Evolutionary conservation across 257 asterid species (phyloP), one percentile per base, ranked within the genome.

Genomic region (Solanum piurae): DNA sequence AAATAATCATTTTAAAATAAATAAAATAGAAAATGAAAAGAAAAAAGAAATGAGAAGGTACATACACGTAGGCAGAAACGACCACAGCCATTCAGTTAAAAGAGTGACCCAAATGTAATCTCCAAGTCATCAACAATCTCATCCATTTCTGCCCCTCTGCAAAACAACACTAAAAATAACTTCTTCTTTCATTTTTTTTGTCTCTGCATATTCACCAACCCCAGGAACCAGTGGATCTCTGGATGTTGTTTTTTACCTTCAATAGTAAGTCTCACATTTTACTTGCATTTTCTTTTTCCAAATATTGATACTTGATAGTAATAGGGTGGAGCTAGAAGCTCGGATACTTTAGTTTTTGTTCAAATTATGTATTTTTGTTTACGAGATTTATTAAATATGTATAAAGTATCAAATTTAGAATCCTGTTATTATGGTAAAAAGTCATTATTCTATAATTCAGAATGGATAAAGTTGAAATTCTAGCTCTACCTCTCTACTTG

Each of bases 111-210:
- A 82, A 82, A 46, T 29, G 85, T 38, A 82, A 82, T 82, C 85
- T 82, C 85, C 85, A 82, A 82, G 85, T 82, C 85, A 82, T 82
- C 85, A 86, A 38, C 89, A 69, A 89, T 86, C 88, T 86, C 42
- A 89, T 86, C 92, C 36, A 89, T 91, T 77, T 14, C 77, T 62
- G 58, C 76, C 16, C 37, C 42, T 33, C 36, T 49, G 88, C 27
- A 13, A n/a, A 37, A 34, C 13, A 52, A 52, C 23, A 52, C 62
- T 52, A 49, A 49, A 23, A 77, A 23, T 23, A 37, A n/a, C 38
- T 13, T 42, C 62, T 25, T 40, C 60, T n/a, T 42, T 37, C 4
- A 14, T 21, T 13, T 1, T 42, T 11, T 0, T 66, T 25, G 31
- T 23, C 1, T 62, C 71, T 52, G 0, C 23, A 52, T 52, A 52